Evolutionary conservation across 495 filamentous ascomycete species (phyloP), one percentile per base, ranked within the genome.

Genomic region (Penicillium manginii): DNA sequence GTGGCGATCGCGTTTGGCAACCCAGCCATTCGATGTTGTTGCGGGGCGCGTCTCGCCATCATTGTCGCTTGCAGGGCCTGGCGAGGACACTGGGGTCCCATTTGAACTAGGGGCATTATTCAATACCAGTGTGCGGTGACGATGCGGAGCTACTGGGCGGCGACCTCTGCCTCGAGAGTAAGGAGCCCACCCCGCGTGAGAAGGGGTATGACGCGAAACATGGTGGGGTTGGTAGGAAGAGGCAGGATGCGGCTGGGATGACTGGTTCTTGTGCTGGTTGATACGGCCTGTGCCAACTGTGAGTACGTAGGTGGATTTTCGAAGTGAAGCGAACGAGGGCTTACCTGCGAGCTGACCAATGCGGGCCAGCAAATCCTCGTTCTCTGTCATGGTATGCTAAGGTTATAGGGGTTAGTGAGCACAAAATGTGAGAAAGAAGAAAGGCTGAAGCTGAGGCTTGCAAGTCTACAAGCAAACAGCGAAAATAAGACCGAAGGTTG

Each of bases 1-100:
- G 62, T 96, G 91, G 52, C 91, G 88, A 61, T 92, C 92, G 52
- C 79, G 86, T 68, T 89, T 93, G 19, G 88, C 82, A 31, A 96
- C 85, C 88, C 91, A 96, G 11, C 84, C 73, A 46, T 69, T 72
- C n/a, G 69, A 69, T 46, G 69, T 70, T 50, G 70, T 53, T 26
- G 66, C 52, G 21, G 71, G 63, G 39, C 58, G 33, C 51, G 49
- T 57, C 37, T 73, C 68, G 40, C 54, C 53, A 22, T 77, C 73
- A 60, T 71, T 70, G 17, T 77, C 69, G 37, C 66, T 73, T 17
- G 58, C 76, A 10, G 77, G 68, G 7, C 69, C 78, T 11, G 78
- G 67, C 10, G 73, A 65, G 8, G 76, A 61, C 0, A 61, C 69
- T 31, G 62, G 53, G 15, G 64, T 65, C 11, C 60, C 19, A 0